Evolutionary conservation across 2,329 filamentous ascomycete genomes (phyloP).

Genomic region (Mycosphaerella sp.): DNA sequence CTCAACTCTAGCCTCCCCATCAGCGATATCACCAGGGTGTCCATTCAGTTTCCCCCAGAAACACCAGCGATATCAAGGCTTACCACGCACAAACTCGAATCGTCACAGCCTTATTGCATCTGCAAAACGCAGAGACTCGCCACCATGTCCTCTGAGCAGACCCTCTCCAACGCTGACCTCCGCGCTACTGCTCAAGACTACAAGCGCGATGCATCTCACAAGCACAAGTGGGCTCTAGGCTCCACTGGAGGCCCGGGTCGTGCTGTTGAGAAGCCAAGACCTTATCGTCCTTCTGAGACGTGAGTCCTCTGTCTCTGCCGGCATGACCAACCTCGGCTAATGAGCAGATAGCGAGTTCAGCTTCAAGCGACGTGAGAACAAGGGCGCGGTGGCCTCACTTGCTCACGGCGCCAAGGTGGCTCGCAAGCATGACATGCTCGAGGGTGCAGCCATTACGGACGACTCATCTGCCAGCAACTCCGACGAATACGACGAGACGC

Average conservation of each 20-base stretch:
- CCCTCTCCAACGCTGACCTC: constrained; percentile 46
- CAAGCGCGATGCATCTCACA: constrained; percentile 45
- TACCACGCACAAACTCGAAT: constrained; percentile 9
- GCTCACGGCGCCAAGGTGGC: constrained; percentile 27
- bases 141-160: constrained; percentile 43
- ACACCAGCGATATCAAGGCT: constrained; percentile 3
- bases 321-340: constrained; percentile 3
- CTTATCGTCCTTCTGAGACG: constrained; percentile 31
- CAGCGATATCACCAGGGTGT: constrained; percentile 20
- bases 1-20: background rate
- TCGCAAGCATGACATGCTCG: constrained; percentile 42
- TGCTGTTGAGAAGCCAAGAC: constrained; percentile 30
- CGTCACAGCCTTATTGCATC: constrained; percentile 1
- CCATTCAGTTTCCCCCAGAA: constrained; percentile 12
- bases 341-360: constrained; percentile 23
- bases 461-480: constrained; percentile 42
- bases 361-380: constrained; percentile 26
- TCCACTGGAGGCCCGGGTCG: constrained; percentile 27
- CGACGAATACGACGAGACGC: constrained; percentile 40
- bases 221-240: constrained; percentile 48
- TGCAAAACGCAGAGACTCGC: constrained; percentile 2
- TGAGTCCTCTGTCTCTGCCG: constrained; percentile 18
- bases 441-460: constrained; percentile 29
- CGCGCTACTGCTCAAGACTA: constrained; percentile 49
- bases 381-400: constrained; percentile 27